These are phyloP conservation scores for Ogataea nakhonphanomensis DNA, from an alignment of 805 yeast genomes.

Conservation along the genomic window DNA sequence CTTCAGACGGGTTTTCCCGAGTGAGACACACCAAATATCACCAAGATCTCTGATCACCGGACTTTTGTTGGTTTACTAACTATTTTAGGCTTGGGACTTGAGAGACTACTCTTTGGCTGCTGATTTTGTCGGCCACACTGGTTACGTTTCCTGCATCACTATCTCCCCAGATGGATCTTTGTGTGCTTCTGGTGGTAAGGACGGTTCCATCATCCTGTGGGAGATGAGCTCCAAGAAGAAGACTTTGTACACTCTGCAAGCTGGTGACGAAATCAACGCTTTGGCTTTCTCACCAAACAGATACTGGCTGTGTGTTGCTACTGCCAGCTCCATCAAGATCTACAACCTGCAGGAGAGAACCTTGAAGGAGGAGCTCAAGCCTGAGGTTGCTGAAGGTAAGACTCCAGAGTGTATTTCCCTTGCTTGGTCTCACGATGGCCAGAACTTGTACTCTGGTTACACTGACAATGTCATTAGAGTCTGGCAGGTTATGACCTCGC, in stretches of 20 bases:
- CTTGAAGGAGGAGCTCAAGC: conserved; percentile 95
- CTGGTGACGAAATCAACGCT: conserved; percentile 96
- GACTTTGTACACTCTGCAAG: conserved; percentile 87
- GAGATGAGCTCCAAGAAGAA: conserved; percentile 75
- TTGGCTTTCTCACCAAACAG: conserved; percentile 99
- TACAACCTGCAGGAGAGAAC: conserved; percentile 94
- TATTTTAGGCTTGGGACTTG: conserved; percentile 87
- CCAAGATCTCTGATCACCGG: conserved; percentile 94
- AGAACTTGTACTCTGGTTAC: conserved; percentile 99
- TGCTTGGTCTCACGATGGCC: conserved; percentile 99
- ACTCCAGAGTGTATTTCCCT: conserved; percentile 97
- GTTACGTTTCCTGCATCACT: conserved; percentile 95
- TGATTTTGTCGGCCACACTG: conserved; percentile 99
- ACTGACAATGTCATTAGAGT: conserved; percentile 99
- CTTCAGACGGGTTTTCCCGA: conserved; percentile 87
- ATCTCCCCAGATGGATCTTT: conserved; percentile 99
- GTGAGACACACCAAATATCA: conserved; percentile 93
- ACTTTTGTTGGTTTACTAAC: conserved; percentile 18
- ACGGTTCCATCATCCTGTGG: conserved; percentile 98
- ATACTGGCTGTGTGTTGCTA: conserved; percentile 99
- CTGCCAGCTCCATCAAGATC: conserved; percentile 96
- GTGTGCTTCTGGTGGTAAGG: conserved; percentile 99
- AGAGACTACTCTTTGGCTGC: conserved; percentile 71
- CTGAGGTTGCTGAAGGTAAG: conserved; percentile 94
- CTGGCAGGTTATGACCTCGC: conserved; percentile 98